Percentiles rank a stretch among this genome's conserved stretches.
These are phyloP conservation scores for Penicillium bovifimosum DNA, from an alignment of 495 filamentous ascomycete species.

Conservation along the genomic window DNA sequence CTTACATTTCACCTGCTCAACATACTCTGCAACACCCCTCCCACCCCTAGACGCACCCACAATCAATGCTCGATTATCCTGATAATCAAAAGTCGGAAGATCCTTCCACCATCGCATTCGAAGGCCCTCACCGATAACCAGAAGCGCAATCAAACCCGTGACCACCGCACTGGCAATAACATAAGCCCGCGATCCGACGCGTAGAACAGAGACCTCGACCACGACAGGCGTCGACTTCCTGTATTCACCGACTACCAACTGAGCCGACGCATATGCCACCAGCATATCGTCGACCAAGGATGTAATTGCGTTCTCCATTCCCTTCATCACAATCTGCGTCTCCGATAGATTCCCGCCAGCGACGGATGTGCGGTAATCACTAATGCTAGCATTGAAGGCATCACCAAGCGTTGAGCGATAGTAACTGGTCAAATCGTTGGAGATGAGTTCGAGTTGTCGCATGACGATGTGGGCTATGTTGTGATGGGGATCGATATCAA, in stretches of 20 bases:
- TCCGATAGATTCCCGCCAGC: slow-evolving; percentile 4
- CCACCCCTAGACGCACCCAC: slow-evolving; percentile 9
- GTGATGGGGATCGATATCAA: slow-evolving; percentile 25
- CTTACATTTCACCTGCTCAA: background rate
- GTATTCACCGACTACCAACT: slow-evolving; percentile 25
- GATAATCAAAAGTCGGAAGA: slow-evolving; percentile 16
- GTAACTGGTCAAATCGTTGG: slow-evolving; percentile 27
- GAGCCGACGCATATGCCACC: slow-evolving; percentile 24
- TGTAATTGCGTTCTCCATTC: slow-evolving; percentile 25
- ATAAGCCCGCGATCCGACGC: slow-evolving; percentile 23
- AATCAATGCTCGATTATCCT: slow-evolving; percentile 8
- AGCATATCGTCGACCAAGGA: slow-evolving; percentile 33
- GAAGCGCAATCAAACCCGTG: slow-evolving; percentile 13
- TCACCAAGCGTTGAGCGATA: slow-evolving; percentile 28
- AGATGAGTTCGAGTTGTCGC: slow-evolving; percentile 24
- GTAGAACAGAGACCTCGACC: slow-evolving; percentile 14
- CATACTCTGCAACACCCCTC: slow-evolving; percentile 5
- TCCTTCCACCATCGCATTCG: slow-evolving; percentile 10
- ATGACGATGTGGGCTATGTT: slow-evolving; percentile 22
- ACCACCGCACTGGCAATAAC: slow-evolving; percentile 25
- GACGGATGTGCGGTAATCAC: slow-evolving; percentile 12
- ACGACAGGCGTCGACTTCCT: slow-evolving; percentile 2
- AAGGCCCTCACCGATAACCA: slow-evolving; percentile 14
- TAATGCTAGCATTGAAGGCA: slow-evolving; percentile 29
- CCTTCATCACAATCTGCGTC: slow-evolving; percentile 20